phyloP scores from a whole-genome alignment of 805 yeast genomes.

The Hyphopichia homilentoma region DNA sequence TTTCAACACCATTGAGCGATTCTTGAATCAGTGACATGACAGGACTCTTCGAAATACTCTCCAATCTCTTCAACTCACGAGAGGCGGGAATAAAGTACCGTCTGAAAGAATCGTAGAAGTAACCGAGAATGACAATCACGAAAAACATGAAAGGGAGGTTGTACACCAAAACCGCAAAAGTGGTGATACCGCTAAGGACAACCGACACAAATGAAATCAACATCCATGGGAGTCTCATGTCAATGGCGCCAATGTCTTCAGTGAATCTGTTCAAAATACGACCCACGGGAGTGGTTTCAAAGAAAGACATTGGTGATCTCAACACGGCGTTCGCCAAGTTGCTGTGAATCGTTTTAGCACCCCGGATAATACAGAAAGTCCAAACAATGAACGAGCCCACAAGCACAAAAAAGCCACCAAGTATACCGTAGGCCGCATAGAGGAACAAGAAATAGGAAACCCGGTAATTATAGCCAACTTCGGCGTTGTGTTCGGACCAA shows the following conservation, averaged over 20 bases:
- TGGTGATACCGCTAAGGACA: constrained; percentile 13
- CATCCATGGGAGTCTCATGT: constrained; percentile 21
- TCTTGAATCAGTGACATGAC: constrained; percentile 23
- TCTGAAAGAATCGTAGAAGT: constrained; percentile 19
- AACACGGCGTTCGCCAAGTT: constrained; percentile 19
- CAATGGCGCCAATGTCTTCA: constrained; percentile 20
- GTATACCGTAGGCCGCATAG: constrained; percentile 16
- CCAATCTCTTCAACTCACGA: constrained; percentile 20
- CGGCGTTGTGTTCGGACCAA: constrained; percentile 24
- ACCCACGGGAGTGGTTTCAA: constrained; percentile 28
- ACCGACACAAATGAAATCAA: constrained; percentile 14
- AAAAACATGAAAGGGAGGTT: constrained; percentile 20
- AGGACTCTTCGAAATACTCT: constrained; percentile 20
- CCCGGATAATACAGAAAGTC: constrained; percentile 19
- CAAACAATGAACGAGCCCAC: constrained; percentile 20
- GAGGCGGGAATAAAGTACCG: constrained; percentile 20
- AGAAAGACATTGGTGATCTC: constrained; percentile 27
- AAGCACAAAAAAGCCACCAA: constrained; percentile 17
- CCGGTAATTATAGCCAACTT: constrained; percentile 14
- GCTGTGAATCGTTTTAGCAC: constrained; percentile 21
- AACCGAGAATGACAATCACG: constrained; percentile 12
- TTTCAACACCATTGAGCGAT: constrained; percentile 22
- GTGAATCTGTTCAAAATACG: constrained; percentile 24
- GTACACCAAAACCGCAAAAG: constrained; percentile 19
- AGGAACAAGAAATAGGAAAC: constrained; percentile 14